These are phyloP conservation scores for Hortiboletus rubellus DNA, from an alignment of 1,284 basidiomycete genomes.

Conservation along the genomic window DNA sequence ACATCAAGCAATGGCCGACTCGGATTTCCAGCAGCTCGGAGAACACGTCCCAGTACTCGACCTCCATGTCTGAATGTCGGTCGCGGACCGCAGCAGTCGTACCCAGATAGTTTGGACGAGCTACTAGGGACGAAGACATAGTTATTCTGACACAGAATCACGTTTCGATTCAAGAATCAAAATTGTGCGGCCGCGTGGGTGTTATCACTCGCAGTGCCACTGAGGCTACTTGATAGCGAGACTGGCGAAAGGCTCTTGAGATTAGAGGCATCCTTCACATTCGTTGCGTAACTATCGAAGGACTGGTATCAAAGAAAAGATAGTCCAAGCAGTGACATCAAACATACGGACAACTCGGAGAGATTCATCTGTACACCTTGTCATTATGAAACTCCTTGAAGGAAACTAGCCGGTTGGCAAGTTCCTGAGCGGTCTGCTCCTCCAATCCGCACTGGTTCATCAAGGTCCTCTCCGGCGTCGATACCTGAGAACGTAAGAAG, in stretches of 20 bases:
- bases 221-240: background rate
- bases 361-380: background rate
- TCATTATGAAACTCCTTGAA: background rate
- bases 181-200: no score
- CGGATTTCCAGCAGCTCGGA: background rate
- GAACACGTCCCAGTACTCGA: background rate
- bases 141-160: background rate
- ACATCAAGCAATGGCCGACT: no score
- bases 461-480: conserved; percentile 12
- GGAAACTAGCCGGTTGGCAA: conserved; percentile 15
- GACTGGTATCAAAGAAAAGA: background rate
- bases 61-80: background rate
- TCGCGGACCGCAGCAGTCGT: background rate
- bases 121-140: background rate
- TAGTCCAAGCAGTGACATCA: background rate
- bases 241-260: background rate
- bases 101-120: background rate
- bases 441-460: conserved; percentile 25
- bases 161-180: background rate
- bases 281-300: background rate
- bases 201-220: background rate
- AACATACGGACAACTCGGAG: background rate
- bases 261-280: background rate
- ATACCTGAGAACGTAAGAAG: conserved; percentile 12
- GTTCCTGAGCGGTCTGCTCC: conserved; percentile 22